Evolutionary conservation across 2,329 filamentous ascomycete species (phyloP).

Genomic region (Cercospora janseana): DNA sequence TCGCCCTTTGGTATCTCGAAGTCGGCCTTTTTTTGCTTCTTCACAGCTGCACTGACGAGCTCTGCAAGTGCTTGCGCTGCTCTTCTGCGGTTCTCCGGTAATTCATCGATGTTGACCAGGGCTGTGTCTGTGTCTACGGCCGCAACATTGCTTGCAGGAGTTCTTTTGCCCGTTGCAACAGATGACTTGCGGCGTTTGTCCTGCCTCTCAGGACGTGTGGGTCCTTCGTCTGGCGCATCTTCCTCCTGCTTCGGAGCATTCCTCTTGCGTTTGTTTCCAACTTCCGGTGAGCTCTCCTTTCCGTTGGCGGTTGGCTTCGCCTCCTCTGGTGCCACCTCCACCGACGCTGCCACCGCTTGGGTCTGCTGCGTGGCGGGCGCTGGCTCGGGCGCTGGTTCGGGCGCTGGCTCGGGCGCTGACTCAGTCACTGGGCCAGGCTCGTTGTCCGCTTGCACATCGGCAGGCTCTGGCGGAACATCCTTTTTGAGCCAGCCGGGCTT

Average conservation of each 20-base stretch:
- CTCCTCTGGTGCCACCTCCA: not conserved
- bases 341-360: not conserved
- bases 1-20: constrained; percentile 63
- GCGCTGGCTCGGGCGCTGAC: not conserved
- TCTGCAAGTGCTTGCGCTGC: constrained; percentile 70
- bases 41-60: constrained; percentile 64
- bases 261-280: constrained; percentile 38
- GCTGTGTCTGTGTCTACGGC: constrained; percentile 35
- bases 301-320: not conserved
- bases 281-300: constrained; percentile 6
- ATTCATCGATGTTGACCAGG: constrained; percentile 44
- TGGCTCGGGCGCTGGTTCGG: not conserved
- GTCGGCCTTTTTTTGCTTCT: constrained; percentile 63
- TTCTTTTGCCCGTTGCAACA: constrained; percentile 18
- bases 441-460: constrained; percentile 3
- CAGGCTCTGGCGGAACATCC: constrained; percentile 23
- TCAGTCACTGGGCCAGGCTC: not conserved
- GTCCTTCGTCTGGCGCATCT: constrained; percentile 24
- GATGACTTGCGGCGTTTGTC: constrained; percentile 41
- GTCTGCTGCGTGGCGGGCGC: not conserved
- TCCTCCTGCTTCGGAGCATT: constrained; percentile 25
- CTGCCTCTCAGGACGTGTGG: constrained; percentile 25
- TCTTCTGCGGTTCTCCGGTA: constrained; percentile 66
- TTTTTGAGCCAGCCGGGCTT: constrained; percentile 37
- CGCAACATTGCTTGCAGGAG: constrained; percentile 10